Evolutionary conservation across 768 basidiomycete genomes (phyloP).

Genomic region (Pleurotus cornucopiae): DNA sequence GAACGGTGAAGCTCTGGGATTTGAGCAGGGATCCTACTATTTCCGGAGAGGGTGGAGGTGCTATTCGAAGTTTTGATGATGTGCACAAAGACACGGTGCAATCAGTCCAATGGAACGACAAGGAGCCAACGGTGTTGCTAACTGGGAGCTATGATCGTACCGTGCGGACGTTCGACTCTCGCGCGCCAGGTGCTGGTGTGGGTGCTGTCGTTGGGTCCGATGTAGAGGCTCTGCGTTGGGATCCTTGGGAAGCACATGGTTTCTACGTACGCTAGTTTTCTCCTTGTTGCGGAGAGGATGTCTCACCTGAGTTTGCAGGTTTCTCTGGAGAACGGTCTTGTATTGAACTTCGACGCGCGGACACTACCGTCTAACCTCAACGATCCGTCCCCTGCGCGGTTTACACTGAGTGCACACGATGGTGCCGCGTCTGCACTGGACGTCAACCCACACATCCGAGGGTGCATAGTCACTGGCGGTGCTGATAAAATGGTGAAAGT

Average conservation of each 20-base stretch:
- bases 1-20: conserved; percentile 98
- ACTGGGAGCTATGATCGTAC: conserved; percentile 95
- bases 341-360: conserved; percentile 89
- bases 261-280: conserved; percentile 67
- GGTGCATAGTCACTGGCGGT: conserved; percentile 91
- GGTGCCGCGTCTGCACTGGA: conserved; percentile 87
- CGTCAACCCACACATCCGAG: conserved; percentile 84
- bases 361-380: conserved; percentile 70
- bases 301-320: conserved; percentile 48
- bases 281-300: neutral
- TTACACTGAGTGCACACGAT: conserved; percentile 92
- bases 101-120: conserved; percentile 91
- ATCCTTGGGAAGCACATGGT: conserved; percentile 85
- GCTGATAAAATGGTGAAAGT: conserved; percentile 94
- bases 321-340: conserved; percentile 90
- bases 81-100: conserved; percentile 94
- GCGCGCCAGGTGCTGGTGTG: conserved; percentile 77
- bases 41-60: conserved; percentile 49
- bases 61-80: conserved; percentile 75
- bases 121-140: conserved; percentile 83
- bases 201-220: conserved; percentile 87
- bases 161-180: conserved; percentile 90
- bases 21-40: conserved; percentile 58
- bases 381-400: conserved; percentile 64
- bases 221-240: conserved; percentile 93